Conservation (phyloP, 257 asterid species). For the Solanum rostratum region DNA sequence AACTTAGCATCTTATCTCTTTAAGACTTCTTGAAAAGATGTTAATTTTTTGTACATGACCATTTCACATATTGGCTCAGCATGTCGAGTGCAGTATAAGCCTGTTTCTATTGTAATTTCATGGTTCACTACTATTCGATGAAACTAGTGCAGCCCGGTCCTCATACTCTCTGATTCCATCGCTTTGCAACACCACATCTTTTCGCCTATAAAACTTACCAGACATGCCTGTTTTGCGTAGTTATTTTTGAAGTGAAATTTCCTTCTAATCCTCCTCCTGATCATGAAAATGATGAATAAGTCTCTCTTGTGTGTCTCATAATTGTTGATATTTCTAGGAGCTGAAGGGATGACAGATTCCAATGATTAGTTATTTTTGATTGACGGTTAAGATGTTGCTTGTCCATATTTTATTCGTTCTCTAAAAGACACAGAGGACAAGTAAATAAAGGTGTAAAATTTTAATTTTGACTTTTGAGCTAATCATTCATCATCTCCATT, state of each 20-base stretch:
- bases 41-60: neutral
- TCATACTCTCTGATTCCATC: neutral
- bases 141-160: neutral
- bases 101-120: neutral
- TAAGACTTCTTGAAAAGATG: slow-evolving; percentile 1
- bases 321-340: neutral
- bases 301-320: neutral
- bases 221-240: neutral
- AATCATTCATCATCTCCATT: neutral
- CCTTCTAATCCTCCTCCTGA: neutral
- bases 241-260: neutral
- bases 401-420: neutral
- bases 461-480: neutral
- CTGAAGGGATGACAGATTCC: neutral
- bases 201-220: neutral
- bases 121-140: neutral
- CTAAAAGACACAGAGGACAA: neutral
- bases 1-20: neutral
- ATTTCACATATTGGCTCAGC: neutral
- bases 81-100: neutral
- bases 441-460: neutral
- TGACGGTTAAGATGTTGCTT: neutral
- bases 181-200: neutral
- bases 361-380: neutral
- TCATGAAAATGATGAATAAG: neutral